These are phyloP conservation scores for Trifolium fragiferum DNA, from an alignment of 306 rosid genomes.

Conservation along the genomic window DNA sequence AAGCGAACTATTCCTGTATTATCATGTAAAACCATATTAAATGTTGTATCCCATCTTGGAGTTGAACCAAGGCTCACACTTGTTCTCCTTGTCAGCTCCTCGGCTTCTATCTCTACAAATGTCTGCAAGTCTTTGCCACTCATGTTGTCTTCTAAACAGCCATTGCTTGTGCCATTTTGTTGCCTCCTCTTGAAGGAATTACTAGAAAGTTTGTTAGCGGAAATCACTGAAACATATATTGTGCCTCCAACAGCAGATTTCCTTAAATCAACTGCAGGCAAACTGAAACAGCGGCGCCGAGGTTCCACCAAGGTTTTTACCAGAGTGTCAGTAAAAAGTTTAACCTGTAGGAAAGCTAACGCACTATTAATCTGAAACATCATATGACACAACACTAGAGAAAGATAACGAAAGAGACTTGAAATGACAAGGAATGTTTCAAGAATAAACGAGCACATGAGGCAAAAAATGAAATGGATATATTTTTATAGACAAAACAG, in stretches of 20 bases:
- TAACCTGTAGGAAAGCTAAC: constrained; percentile 61
- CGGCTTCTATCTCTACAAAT: constrained; percentile 91
- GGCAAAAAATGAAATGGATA: constrained; percentile 10
- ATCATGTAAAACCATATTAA: constrained; percentile 92
- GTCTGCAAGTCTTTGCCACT: constrained; percentile 73
- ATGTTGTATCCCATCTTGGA: constrained; percentile 92
- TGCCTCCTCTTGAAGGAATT: constrained; percentile 65
- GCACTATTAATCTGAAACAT: constrained; percentile 32
- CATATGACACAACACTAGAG: background rate
- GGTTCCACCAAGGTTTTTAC: constrained; percentile 97
- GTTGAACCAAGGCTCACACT: constrained; percentile 64
- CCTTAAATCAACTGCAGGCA: constrained; percentile 77
- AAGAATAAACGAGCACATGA: constrained; percentile 20
- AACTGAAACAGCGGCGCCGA: constrained; percentile 83
- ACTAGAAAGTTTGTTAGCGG: constrained; percentile 76
- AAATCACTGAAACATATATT: constrained; percentile 73
- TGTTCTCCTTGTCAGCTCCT: constrained; percentile 81
- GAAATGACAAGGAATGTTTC: constrained; percentile 2
- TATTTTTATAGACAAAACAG: constrained; percentile 1
- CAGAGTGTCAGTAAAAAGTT: constrained; percentile 74
- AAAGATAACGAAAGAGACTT: constrained; percentile 24
- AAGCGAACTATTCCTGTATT: constrained; percentile 74
- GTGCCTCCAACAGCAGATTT: constrained; percentile 86
- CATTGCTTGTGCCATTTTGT: constrained; percentile 49
- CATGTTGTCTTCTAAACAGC: constrained; percentile 54